These are phyloP conservation scores for Colletotrichum musae DNA, from an alignment of 2,329 filamentous ascomycete genomes.

Conservation along the genomic window DNA sequence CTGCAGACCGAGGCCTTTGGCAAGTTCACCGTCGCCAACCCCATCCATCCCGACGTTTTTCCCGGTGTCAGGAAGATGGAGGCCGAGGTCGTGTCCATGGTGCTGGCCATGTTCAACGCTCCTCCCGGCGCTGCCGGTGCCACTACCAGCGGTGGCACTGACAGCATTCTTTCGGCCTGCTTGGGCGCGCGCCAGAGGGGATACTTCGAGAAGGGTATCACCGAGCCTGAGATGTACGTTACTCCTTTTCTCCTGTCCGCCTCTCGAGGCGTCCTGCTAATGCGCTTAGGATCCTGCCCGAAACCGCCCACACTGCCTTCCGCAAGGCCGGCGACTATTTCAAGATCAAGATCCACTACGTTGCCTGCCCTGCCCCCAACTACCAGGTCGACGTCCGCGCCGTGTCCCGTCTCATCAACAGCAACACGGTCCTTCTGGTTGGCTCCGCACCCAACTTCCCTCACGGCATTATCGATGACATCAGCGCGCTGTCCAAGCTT, in stretches of 20 bases:
- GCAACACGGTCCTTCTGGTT: slow-evolving; percentile 93
- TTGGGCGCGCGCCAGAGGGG: slow-evolving; percentile 92
- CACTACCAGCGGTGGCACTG: slow-evolving; percentile 92
- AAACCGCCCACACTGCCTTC: slow-evolving; percentile 96
- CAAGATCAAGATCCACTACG: slow-evolving; percentile 93
- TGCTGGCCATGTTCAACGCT: slow-evolving; percentile 85
- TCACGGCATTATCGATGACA: slow-evolving; percentile 98
- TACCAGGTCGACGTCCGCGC: slow-evolving; percentile 87
- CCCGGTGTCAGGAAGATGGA: slow-evolving; percentile 99
- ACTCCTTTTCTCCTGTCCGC: not conserved
- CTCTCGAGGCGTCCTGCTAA: slow-evolving; percentile 19
- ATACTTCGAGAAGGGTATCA: slow-evolving; percentile 86
- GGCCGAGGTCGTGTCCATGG: slow-evolving; percentile 97
- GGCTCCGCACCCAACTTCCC: slow-evolving; percentile 98
- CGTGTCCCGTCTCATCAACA: slow-evolving; percentile 89
- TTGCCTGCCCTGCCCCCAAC: slow-evolving; percentile 85
- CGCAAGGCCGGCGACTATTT: slow-evolving; percentile 96
- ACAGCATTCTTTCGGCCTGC: slow-evolving; percentile 97
- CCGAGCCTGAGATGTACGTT: slow-evolving; percentile 91
- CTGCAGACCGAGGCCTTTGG: slow-evolving; percentile 95
- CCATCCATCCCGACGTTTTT: slow-evolving; percentile 98
- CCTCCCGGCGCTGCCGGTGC: slow-evolving; percentile 89
- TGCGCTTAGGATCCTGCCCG: slow-evolving; percentile 84
- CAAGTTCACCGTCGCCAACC: slow-evolving; percentile 95
- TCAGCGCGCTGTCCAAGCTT: slow-evolving; percentile 85